These are phyloP conservation scores for Trametes cubensis DNA, from an alignment of 768 basidiomycete genomes.

Conservation along the genomic window DNA sequence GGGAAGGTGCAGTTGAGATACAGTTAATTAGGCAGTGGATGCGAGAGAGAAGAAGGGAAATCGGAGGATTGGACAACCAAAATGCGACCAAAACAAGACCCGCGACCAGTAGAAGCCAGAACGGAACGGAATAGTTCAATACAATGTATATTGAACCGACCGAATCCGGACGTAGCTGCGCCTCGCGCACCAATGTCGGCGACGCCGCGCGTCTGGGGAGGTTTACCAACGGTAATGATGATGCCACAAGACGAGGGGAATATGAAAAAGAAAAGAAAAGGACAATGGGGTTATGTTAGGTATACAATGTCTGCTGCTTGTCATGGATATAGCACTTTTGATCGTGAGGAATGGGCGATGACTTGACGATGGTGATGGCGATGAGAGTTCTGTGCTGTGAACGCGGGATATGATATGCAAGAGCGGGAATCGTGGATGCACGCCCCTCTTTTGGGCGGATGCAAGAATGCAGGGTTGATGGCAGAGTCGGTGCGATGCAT, in stretches of 20 bases:
- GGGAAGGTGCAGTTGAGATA: slow-evolving; percentile 7
- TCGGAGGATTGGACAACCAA: not conserved
- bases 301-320: slow-evolving; percentile 18
- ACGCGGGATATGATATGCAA: slow-evolving; percentile 7
- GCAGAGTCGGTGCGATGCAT: not conserved
- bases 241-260: slow-evolving; percentile 3
- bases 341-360: slow-evolving; percentile 1
- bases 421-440: slow-evolving; percentile 10
- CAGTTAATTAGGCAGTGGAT: too few relatives aligned
- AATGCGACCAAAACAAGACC: slow-evolving; percentile 7
- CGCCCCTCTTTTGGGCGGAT: slow-evolving; percentile 7
- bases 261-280: too few relatives aligned
- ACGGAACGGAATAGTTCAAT: slow-evolving; percentile 6
- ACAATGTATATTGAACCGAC: not conserved
- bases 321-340: slow-evolving; percentile 25
- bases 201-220: not conserved
- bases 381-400: not conserved
- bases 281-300: slow-evolving; percentile 13
- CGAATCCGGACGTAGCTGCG: slow-evolving; percentile 1
- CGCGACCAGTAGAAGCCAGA: not conserved
- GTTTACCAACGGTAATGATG: slow-evolving; percentile 6
- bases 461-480: slow-evolving; percentile 2
- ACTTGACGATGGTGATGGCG: not conserved
- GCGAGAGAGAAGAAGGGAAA: slow-evolving; percentile 1
- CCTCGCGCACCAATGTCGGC: not conserved